Conservation (phyloP, 768 basidiomycete genomes). For the Rhizopogon vulgaris region DNA sequence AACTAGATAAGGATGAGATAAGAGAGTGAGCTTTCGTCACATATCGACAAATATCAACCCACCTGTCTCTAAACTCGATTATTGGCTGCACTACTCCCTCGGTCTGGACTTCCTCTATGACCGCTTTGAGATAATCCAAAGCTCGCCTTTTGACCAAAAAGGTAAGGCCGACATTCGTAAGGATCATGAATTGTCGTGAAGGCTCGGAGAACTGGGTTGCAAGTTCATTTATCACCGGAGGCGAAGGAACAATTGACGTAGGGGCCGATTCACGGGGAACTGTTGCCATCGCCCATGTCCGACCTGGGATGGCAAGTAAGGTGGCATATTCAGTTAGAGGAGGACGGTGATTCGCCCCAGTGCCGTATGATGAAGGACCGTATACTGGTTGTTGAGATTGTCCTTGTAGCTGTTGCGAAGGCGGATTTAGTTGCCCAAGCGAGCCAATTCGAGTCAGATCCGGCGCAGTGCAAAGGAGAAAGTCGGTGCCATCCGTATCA, state of each 20-base stretch:
- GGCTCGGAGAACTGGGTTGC: constrained; percentile 74
- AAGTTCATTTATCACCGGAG: constrained; percentile 69
- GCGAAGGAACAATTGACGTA: constrained; percentile 37
- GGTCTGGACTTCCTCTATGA: constrained; percentile 75
- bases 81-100: constrained; percentile 76
- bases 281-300: constrained; percentile 78
- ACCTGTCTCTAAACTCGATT: constrained; percentile 80
- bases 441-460: constrained; percentile 69
- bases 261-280: constrained; percentile 32
- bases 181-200: constrained; percentile 75
- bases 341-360: constrained; percentile 40
- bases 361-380: constrained; percentile 33
- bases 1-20: constrained; percentile 39
- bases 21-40: constrained; percentile 1
- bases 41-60: constrained; percentile 9
- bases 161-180: constrained; percentile 82
- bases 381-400: constrained; percentile 35
- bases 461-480: constrained; percentile 67
- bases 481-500: constrained; percentile 69
- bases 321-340: constrained; percentile 75
- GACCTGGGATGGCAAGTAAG: constrained; percentile 71
- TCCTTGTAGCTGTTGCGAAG: constrained; percentile 26
- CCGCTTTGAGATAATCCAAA: constrained; percentile 76
- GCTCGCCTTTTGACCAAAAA: constrained; percentile 78
- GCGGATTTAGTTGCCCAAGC: constrained; percentile 57